phyloP scores from a whole-genome alignment of 176 grass and related monocot genomes.

The Oryza longistaminata region DNA sequence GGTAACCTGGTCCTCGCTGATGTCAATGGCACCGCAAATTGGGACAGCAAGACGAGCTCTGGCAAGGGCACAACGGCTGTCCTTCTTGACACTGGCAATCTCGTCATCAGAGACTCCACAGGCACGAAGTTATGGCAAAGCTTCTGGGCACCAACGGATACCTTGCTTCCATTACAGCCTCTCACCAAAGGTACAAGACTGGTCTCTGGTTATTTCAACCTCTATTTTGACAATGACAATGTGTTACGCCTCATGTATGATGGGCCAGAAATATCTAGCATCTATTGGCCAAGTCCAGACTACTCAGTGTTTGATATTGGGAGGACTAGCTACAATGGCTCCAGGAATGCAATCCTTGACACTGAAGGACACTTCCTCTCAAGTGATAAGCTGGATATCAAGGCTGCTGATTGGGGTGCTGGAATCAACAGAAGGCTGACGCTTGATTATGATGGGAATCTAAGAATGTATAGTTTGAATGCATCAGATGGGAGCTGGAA shows the following conservation, averaged over 20 bases:
- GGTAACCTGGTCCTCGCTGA: constrained; percentile 60
- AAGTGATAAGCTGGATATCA: constrained; percentile 49
- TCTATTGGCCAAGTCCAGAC: constrained; percentile 63
- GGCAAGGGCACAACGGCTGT: constrained; percentile 4
- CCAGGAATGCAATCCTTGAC: constrained; percentile 51
- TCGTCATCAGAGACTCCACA: constrained; percentile 48
- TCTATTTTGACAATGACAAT: constrained; percentile 73
- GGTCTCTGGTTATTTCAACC: constrained; percentile 55
- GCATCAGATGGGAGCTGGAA: constrained; percentile 34
- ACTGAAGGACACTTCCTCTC: constrained; percentile 54
- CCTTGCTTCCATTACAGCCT: constrained; percentile 52
- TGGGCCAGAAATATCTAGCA: constrained; percentile 55
- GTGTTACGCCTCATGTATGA: constrained; percentile 67
- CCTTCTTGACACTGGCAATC: constrained; percentile 70
- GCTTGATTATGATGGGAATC: constrained; percentile 57
- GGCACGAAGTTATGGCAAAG: constrained; percentile 56
- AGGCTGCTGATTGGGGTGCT: constrained; percentile 54
- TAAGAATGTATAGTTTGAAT: constrained; percentile 58
- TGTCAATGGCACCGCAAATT: constrained; percentile 58
- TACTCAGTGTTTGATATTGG: constrained; percentile 13
- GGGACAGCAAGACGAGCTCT: constrained; percentile 49
- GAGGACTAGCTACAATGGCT: constrained; percentile 63
- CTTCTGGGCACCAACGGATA: constrained; percentile 67
- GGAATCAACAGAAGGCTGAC: constrained; percentile 51
- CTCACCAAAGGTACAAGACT: constrained; percentile 53